Conservation (phyloP, 1,284 basidiomycete species). For the Apiotrichum mycotoxinovorans region DNA sequence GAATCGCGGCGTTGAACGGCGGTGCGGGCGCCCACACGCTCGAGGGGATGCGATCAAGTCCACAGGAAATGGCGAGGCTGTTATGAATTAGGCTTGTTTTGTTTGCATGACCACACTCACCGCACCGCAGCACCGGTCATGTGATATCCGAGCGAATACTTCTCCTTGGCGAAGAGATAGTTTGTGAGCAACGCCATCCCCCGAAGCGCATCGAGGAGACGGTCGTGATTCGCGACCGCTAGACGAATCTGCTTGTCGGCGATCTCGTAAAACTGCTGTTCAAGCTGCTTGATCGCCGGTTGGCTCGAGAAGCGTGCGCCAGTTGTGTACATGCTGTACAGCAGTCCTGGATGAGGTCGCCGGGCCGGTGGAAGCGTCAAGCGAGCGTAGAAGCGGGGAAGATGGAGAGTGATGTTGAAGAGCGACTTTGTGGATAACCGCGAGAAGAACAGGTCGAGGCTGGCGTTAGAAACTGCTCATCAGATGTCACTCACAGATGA, state of each 20-base stretch:
- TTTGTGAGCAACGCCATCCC: constrained; percentile 29
- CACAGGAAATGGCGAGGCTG: constrained; percentile 30
- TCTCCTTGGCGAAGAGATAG: constrained; percentile 30
- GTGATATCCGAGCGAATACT: constrained; percentile 30
- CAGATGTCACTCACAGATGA: constrained; percentile 25
- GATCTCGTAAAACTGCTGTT: constrained; percentile 32
- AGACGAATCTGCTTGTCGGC: constrained; percentile 31
- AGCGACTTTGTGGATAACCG: neutral
- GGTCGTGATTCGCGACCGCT: constrained; percentile 27
- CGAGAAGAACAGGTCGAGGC: constrained; percentile 29
- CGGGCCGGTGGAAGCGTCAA: constrained; percentile 25
- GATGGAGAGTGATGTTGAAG: constrained; percentile 17
- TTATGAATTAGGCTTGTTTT: neutral
- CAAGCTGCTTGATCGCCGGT: constrained; percentile 28
- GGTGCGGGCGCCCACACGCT: constrained; percentile 18
- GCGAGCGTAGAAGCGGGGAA: constrained; percentile 29
- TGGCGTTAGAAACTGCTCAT: neutral
- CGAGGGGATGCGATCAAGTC: constrained; percentile 26
- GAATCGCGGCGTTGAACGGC: constrained; percentile 21
- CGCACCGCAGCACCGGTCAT: constrained; percentile 24
- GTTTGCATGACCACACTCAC: constrained; percentile 1
- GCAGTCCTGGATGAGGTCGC: constrained; percentile 27
- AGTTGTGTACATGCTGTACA: constrained; percentile 30
- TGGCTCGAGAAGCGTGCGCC: constrained; percentile 29
- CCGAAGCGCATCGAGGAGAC: constrained; percentile 33